Base-by-base conservation (phyloP, 345 rosid genomes). In the Salix exigua region DNA sequence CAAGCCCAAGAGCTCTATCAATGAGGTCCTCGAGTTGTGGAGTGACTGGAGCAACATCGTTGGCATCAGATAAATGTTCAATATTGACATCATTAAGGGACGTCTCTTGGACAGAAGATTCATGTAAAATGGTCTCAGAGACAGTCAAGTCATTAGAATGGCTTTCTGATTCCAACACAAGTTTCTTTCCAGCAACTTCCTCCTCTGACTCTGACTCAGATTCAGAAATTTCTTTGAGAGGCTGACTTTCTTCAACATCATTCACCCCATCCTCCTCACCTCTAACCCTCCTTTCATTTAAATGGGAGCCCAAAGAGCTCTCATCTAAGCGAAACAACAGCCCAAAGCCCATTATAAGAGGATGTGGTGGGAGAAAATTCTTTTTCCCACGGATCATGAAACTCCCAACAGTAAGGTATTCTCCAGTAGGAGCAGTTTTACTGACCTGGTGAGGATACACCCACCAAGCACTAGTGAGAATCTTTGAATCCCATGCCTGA, bases 401-500 rank as follows among this genome's bases (percentile, higher is more conserved):
- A 89, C 99, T 96, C 64, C 98, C 98, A 66, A 86, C 95, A 1
- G 98, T 96, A 50, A 96, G 99, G 83, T 96, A 96, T 84, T 96
- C 99, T 73, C 99, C 99, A 9, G 99, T 96, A 48, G 99, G 99
- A 79, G 99, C 99, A 80, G 97, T 93, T 92, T 96, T 96, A 85
- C 90, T 96, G 79, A 96, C 99, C 82, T 96, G 99, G 83, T 88
- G 91, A 82, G 97, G 98, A 84, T 92, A 88, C 66, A 96, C 99
- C 99, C 99, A 96, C 98, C 99, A 96, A 77, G 98, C 99, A 72
- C 99, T 93, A 70, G 99, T 93, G 71, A 96, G 92, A 79, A 96
- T 93, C 88, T 96, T 96, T 31, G 98, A 96, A 84, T 96, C 94
- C 99, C 99, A 96, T 73, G 98, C 99, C 79, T 92, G 91, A 85